phyloP scores from a whole-genome alignment of 768 basidiomycete genomes.

The Tylopilus intermedius region DNA sequence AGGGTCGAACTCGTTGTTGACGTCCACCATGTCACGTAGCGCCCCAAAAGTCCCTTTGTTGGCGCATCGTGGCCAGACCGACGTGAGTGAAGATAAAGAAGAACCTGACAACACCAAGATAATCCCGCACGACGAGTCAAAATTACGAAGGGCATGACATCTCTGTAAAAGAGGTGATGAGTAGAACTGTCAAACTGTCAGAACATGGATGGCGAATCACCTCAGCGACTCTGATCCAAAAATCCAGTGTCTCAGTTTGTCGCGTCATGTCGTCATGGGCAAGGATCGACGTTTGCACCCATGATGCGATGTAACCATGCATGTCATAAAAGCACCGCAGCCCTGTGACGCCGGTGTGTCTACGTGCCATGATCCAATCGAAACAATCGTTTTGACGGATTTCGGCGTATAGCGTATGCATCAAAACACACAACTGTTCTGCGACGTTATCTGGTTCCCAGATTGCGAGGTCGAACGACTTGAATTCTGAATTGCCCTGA shows the following conservation, averaged over 20 bases:
- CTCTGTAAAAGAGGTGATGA: slow-evolving; percentile 37
- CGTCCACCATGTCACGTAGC: slow-evolving; percentile 54
- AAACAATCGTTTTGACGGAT: slow-evolving; percentile 75
- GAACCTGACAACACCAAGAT: slow-evolving; percentile 58
- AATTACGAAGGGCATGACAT: slow-evolving; percentile 60
- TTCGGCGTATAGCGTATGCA: slow-evolving; percentile 63
- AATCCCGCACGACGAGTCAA: slow-evolving; percentile 64
- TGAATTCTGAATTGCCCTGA: background rate
- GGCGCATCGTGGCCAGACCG: slow-evolving; percentile 64
- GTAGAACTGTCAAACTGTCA: background rate
- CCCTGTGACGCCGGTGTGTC: slow-evolving; percentile 37
- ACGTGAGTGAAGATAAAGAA: slow-evolving; percentile 49
- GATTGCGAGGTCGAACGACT: slow-evolving; percentile 30
- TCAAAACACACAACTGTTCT: slow-evolving; percentile 75
- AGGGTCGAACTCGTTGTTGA: slow-evolving; percentile 32
- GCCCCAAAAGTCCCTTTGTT: slow-evolving; percentile 47
- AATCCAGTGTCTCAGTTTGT: slow-evolving; percentile 56
- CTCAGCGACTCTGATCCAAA: slow-evolving; percentile 78
- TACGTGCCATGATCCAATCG: slow-evolving; percentile 44
- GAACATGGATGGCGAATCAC: slow-evolving; percentile 36
- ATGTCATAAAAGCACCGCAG: slow-evolving; percentile 52
- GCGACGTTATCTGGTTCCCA: slow-evolving; percentile 69
- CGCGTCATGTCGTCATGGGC: slow-evolving; percentile 45
- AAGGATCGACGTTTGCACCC: slow-evolving; percentile 65
- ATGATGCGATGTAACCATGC: slow-evolving; percentile 57